Conservation (phyloP, 2,329 filamentous ascomycete species). For the Aspergillus fructus region DNA sequence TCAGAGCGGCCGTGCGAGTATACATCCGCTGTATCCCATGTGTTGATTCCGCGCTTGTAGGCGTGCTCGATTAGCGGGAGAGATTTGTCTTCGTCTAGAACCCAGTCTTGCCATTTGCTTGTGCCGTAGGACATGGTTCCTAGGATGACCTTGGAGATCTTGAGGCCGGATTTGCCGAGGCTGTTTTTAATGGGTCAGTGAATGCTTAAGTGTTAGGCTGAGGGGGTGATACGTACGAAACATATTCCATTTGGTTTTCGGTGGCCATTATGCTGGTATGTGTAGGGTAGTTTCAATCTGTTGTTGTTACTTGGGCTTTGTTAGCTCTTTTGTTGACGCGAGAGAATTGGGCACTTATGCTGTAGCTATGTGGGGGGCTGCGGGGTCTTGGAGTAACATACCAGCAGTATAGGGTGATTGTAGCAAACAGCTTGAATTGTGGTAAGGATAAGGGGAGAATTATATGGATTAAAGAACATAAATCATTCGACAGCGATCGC, state of each 20-base stretch:
- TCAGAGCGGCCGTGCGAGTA: conserved; percentile 62
- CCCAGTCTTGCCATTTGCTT: conserved; percentile 38
- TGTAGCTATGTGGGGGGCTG: too few relatives aligned
- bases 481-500: not conserved
- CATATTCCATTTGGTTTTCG: conserved; percentile 33
- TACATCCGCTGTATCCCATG: conserved; percentile 45
- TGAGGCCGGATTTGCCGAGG: conserved; percentile 55
- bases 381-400: not conserved
- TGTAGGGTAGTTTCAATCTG: not conserved
- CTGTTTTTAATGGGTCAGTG: conserved; percentile 12
- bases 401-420: not conserved
- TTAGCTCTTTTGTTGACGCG: too few relatives aligned
- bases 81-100: conserved; percentile 37
- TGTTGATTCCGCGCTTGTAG: conserved; percentile 40
- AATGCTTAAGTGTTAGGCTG: not conserved
- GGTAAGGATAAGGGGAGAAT: not conserved
- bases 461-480: not conserved
- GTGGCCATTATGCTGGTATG: not conserved
- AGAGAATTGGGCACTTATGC: too few relatives aligned
- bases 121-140: conserved; percentile 53
- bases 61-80: conserved; percentile 36
- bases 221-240: conserved; percentile 19
- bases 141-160: conserved; percentile 57
- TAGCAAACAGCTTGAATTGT: too few relatives aligned
- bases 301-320: not conserved